Evolutionary conservation across 2,329 filamentous ascomycete genomes (phyloP).

Genomic region (Aspergillus pseudoterreus): DNA sequence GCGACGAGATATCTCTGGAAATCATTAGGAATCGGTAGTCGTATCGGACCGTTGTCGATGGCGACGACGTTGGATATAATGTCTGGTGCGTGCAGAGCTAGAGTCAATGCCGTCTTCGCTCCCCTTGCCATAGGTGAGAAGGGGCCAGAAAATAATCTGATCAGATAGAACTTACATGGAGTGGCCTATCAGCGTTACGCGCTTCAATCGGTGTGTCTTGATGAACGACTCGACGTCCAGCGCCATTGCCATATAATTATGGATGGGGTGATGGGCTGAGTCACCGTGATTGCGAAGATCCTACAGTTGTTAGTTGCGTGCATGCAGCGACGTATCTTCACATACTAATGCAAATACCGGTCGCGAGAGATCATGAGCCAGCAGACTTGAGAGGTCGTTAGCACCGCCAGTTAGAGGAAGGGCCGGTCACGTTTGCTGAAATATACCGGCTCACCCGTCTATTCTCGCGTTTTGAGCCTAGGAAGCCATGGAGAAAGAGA

Average conservation of each 20-base stretch:
- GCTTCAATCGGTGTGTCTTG: conserved; percentile 10
- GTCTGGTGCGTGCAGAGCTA: conserved; percentile 17
- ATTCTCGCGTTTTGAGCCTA: conserved; percentile 89
- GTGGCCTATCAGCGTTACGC: conserved; percentile 6
- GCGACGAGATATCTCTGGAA: conserved; percentile 52
- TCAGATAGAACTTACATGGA: conserved; percentile 4
- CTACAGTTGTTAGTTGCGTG: conserved; percentile 36
- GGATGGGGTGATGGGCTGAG: conserved; percentile 60
- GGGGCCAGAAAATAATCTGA: neutral
- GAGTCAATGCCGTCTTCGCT: conserved; percentile 18
- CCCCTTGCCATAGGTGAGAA: neutral
- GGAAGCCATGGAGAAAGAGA: conserved; percentile 83
- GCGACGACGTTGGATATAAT: conserved; percentile 18
- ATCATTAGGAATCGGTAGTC: conserved; percentile 13
- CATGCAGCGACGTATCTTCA: neutral
- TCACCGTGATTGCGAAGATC: conserved; percentile 91
- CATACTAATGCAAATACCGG: conserved; percentile 4
- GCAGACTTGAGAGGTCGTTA: conserved; percentile 11
- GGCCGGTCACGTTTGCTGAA: neutral
- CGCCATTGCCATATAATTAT: conserved; percentile 22
- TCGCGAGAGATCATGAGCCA: conserved; percentile 6
- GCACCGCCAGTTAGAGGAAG: neutral
- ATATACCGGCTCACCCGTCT: conserved; percentile 84
- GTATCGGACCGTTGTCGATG: conserved; percentile 21
- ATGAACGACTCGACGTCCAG: conserved; percentile 21